Base-by-base conservation (phyloP, 2,329 filamentous ascomycete species). In the Colletotrichum shisoi region DNA sequence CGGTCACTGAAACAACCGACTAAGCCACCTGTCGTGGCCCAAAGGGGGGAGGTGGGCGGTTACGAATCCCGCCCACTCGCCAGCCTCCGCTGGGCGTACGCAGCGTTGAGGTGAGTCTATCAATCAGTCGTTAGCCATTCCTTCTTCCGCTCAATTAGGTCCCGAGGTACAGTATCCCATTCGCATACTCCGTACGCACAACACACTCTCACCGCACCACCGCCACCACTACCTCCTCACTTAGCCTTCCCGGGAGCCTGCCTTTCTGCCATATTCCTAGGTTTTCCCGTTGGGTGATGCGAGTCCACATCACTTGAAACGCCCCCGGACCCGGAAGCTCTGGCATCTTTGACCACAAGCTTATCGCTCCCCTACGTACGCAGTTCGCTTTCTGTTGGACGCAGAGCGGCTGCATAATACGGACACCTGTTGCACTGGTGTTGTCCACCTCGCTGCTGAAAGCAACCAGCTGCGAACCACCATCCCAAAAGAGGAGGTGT, bases 271-370 rank as follows among this genome's bases (percentile, higher is more conserved):
- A 59, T 64, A 51, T 56, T 24, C 49, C 49, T 64, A 51, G 65
- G 54, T 56, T 48, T 51, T 57, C 57, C 39, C 63, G 58, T 68
- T 57, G 51, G 44, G 31, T 68, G 57, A 62, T 67, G 62, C 57
- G 51, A 68, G 49, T 51, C 67, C 67, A 64, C 67, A 68, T 63
- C 68, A 63, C 64, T 64, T 69, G 67, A 69, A 69, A 69, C 67
- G 66, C 57, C 62, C 66, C 66, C 66, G 63, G 66, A 68, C 62
- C 63, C 66, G 62, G 66, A 68, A 68, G 66, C 66, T 68, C 66
- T 68, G 62, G 62, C 66, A 67, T 62, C 66, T 62, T 68, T 67
- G 56, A 67, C 60, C 65, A 60, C 61, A 68, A 68, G 62, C 66
- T 68, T 67, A 62, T 67, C 57, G 37, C 52, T 60, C 61, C 54